Evolutionary conservation across 768 basidiomycete genomes (phyloP), one percentile per base, ranked within the genome.

Genomic region (Lanmaoa pseudosensibilis): DNA sequence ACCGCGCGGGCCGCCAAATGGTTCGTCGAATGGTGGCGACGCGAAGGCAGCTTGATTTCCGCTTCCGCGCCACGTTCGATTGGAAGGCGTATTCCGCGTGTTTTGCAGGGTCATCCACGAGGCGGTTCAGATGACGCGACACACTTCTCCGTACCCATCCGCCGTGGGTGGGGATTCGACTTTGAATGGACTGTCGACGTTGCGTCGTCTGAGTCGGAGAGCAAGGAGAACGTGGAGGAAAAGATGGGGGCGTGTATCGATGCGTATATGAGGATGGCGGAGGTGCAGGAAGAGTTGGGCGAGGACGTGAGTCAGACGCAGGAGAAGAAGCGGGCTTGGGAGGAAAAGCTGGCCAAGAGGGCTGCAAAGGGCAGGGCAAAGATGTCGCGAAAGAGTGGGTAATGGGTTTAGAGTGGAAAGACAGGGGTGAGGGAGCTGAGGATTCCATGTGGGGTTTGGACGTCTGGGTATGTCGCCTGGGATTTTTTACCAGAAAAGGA

Each of bases 11-110:
- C 94, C 10, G 88, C 88, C 5, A 76, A 78, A 21, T 92, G 88
- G 79, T 88, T 98, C 65, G 81, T 98, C 40, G 78, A 83, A 44
- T 92, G 92, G 82, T 99, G 94, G 87, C 85, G 96, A 40, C 83
- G 83, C 46, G 82, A 88, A 62, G 90, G 88, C 50, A 80, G 85
- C 7, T 74, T 83, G 46, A 70, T 82, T 43, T 75, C 83, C 54
- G 80, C 85, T 27, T 74, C 78, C 12, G 71, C 74, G 23, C 74
- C 75, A 32, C 63, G 47, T 52, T 64, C 46, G 55, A 67, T 57
- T 46, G 44, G 46, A n/a, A 18, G 27, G 16, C 49, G 11, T 30
- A 19, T 40, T 40, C 30, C 50, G 16, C 44, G 16, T 23, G 9
- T 45, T 18, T 33, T 16, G 32, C 47, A 36, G 18, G 32, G 27